These are phyloP conservation scores for Phellopilus nigrolimitatus DNA, from an alignment of 1,284 basidiomycete genomes.

Conservation along the genomic window DNA sequence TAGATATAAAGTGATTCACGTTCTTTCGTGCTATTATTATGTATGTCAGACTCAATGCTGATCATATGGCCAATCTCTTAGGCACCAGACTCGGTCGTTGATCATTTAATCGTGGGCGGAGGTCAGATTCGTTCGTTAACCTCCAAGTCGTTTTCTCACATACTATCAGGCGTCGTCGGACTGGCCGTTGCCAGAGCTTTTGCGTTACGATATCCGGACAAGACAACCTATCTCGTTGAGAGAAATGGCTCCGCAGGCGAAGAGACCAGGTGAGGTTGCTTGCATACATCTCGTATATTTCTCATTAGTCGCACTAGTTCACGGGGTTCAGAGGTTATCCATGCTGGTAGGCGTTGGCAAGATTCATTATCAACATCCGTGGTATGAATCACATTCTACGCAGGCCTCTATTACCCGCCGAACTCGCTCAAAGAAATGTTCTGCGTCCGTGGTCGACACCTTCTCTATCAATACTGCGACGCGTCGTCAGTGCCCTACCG, in stretches of 20 bases:
- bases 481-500: conserved; percentile 62
- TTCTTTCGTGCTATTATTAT: too few relatives aligned
- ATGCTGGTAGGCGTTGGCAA: conserved; percentile 59
- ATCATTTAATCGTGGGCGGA: conserved; percentile 90
- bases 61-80: conserved; percentile 26
- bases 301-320: too few relatives aligned
- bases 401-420: conserved; percentile 79
- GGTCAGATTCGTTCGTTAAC: conserved; percentile 41
- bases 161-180: conserved; percentile 70
- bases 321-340: conserved; percentile 94
- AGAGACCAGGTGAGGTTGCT: conserved; percentile 66
- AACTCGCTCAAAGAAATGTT: conserved; percentile 83
- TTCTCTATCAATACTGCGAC: conserved; percentile 80
- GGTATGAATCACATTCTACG: background rate
- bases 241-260: conserved; percentile 70
- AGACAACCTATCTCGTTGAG: conserved; percentile 84
- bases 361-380: background rate
- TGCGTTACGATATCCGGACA: conserved; percentile 59
- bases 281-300: too few relatives aligned
- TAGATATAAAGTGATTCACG: conserved; percentile 66
- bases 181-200: conserved; percentile 82
- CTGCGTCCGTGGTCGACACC: conserved; percentile 81
- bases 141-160: background rate
- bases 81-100: conserved; percentile 73
- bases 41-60: too few relatives aligned